A percentile compares a stretch with the other conserved stretches of the same genome.
These are phyloP conservation scores for Trichoderma arundinaceum DNA, from an alignment of 2,329 filamentous ascomycete species.

Conservation along the genomic window DNA sequence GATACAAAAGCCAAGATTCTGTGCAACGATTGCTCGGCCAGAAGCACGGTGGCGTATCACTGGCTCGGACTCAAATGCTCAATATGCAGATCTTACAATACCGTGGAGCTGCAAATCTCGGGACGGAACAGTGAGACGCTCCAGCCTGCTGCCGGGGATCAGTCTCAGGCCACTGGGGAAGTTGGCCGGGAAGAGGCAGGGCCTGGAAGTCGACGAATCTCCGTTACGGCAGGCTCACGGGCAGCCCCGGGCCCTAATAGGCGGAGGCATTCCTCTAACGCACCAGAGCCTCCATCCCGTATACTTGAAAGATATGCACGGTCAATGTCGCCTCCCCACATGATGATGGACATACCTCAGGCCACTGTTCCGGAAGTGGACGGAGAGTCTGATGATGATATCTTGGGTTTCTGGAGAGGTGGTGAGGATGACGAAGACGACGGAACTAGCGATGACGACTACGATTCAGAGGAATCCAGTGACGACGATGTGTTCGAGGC, in stretches of 20 bases:
- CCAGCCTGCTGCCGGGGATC: constrained; percentile 38
- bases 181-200: background rate
- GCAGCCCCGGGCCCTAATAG: constrained; percentile 38
- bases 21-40: constrained; percentile 93
- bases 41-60: constrained; percentile 86
- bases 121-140: constrained; percentile 47
- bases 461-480: constrained; percentile 57
- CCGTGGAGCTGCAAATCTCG: constrained; percentile 66
- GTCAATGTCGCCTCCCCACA: constrained; percentile 51
- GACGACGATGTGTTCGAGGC: constrained; percentile 51
- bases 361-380: constrained; percentile 41
- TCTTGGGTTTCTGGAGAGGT: constrained; percentile 63
- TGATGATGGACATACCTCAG: constrained; percentile 38
- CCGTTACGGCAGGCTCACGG: constrained; percentile 29
- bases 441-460: constrained; percentile 39
- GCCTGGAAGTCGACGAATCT: constrained; percentile 37
- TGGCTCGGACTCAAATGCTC: constrained; percentile 93
- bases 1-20: constrained; percentile 82
- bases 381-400: constrained; percentile 60
- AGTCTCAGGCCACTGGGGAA: constrained; percentile 32
- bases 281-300: constrained; percentile 42
- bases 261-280: constrained; percentile 50
- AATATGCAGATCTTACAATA: constrained; percentile 73
- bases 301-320: constrained; percentile 51
- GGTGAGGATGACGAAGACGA: constrained; percentile 55